Conservation (phyloP, 495 filamentous ascomycete species). For the Tuber brumale region DNA sequence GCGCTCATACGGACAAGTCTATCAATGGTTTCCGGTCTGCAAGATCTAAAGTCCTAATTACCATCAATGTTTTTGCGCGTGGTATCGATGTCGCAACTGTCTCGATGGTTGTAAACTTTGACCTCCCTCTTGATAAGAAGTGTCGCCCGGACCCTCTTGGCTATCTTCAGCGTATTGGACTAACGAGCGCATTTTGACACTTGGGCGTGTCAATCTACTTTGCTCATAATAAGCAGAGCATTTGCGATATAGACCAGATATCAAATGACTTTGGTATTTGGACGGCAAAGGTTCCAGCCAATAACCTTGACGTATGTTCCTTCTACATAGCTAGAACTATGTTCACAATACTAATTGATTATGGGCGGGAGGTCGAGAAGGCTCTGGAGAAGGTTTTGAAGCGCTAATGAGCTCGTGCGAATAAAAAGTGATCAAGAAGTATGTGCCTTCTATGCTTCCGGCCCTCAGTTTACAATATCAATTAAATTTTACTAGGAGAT, state of each 20-base stretch:
- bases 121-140: slow-evolving; percentile 57
- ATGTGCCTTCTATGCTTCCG: too few relatives aligned
- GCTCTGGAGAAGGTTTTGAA: slow-evolving; percentile 33
- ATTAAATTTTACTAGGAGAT: too few relatives aligned
- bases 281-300: slow-evolving; percentile 55
- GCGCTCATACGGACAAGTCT: slow-evolving; percentile 69
- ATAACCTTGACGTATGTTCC: slow-evolving; percentile 38
- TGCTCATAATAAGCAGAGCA: slow-evolving; percentile 71
- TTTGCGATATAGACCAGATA: slow-evolving; percentile 67
- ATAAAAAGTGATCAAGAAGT: slow-evolving; percentile 12
- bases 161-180: slow-evolving; percentile 95
- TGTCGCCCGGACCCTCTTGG: slow-evolving; percentile 70
- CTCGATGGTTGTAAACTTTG: slow-evolving; percentile 96
- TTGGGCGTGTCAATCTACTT: slow-evolving; percentile 94
- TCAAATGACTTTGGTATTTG: slow-evolving; percentile 58
- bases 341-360: slow-evolving; percentile 10
- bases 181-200: slow-evolving; percentile 92
- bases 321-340: neutral
- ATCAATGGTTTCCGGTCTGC: slow-evolving; percentile 82
- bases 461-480: too few relatives aligned
- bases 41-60: slow-evolving; percentile 91
- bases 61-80: slow-evolving; percentile 92
- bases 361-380: slow-evolving; percentile 31
- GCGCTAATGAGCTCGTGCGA: slow-evolving; percentile 29
- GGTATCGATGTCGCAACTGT: slow-evolving; percentile 97